A percentile compares a stretch with the other conserved stretches of the same genome.
Evolutionary conservation across 768 basidiomycete species (phyloP).

Genomic region (Termitomyces sp.): DNA sequence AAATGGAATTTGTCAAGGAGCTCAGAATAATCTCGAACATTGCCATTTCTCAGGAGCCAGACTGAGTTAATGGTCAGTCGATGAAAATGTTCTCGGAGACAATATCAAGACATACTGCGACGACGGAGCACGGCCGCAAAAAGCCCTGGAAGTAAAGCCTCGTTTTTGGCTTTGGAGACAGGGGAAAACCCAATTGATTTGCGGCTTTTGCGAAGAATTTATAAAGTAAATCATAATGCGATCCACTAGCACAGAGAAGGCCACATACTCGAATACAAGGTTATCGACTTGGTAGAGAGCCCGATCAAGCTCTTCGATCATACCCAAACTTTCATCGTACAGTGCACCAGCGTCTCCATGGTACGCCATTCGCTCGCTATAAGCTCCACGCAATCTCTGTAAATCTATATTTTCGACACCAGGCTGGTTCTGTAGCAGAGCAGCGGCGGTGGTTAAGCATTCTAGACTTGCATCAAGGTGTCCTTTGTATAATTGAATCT

Average conservation of each 20-base stretch:
- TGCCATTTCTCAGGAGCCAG: slow-evolving; percentile 59
- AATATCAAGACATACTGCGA: slow-evolving; percentile 47
- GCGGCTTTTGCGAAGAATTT: slow-evolving; percentile 28
- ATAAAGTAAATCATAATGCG: not conserved
- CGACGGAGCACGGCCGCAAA: slow-evolving; percentile 59
- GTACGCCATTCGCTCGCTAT: slow-evolving; percentile 35
- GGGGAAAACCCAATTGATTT: slow-evolving; percentile 37
- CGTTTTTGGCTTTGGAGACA: slow-evolving; percentile 23
- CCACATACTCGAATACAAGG: slow-evolving; percentile 35
- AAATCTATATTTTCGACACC: slow-evolving; percentile 58
- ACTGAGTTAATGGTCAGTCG: slow-evolving; percentile 32
- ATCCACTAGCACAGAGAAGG: not conserved
- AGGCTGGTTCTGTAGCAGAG: slow-evolving; percentile 37
- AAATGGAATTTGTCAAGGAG: slow-evolving; percentile 55
- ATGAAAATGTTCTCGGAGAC: not conserved
- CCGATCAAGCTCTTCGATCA: slow-evolving; percentile 59
- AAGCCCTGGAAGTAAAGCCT: slow-evolving; percentile 55
- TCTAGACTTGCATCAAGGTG: slow-evolving; percentile 51
- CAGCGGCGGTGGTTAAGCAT: slow-evolving; percentile 45
- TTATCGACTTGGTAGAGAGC: slow-evolving; percentile 50
- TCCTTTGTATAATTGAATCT: slow-evolving; percentile 64
- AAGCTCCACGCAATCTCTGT: slow-evolving; percentile 50
- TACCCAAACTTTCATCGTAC: slow-evolving; percentile 50
- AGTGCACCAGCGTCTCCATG: slow-evolving; percentile 42
- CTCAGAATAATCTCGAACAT: slow-evolving; percentile 42